Evolutionary conservation across 2,329 filamentous ascomycete species (phyloP), one percentile per base, ranked within the genome.

Genomic region (Diplodia scrobiculata): DNA sequence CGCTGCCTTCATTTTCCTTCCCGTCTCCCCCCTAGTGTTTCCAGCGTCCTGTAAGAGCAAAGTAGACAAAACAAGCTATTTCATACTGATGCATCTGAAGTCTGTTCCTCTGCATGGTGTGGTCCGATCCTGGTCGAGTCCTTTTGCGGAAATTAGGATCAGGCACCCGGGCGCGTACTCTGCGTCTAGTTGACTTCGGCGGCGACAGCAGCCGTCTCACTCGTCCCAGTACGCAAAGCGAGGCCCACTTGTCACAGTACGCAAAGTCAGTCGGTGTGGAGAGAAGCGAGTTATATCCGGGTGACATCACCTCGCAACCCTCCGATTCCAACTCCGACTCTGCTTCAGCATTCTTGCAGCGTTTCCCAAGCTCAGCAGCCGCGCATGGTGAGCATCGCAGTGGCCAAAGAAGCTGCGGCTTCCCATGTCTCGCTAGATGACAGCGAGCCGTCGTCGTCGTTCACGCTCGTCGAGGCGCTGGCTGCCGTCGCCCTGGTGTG

Each of bases 401-500:
- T 27, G 55, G 58, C 70, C 68, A 68, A 59, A 48, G 60, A 52
- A 41, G 58, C 59, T n/a, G 21, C 36, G 36, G 50, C 66, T 67
- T 62, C 67, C 59, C 36, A 32, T 34, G 50, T 62, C 32, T 54
- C 50, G 36, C 54, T 70, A 58, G 71, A 71, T 70, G 69, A 70
- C 50, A 68, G 73, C 66, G 41, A 76, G 75, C 73, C 72, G 34
- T 11, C 34, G 10, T 32, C 25, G 17, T 34, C 65, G 71, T 77
- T 73, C 66, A 72, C 71, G 71, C 68, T 74, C 68, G 72, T 70
- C 66, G 75, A 75, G 52, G 69, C 80, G 58, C 72, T 82, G 69
- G 81, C 79, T 38, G 72, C 77, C 67, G 80, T 78, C 69, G 84
- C 82, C 69, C 74, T 87, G 70, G 77, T 82, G 69, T 88, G 85